A percentile compares a stretch with the other conserved stretches of the same genome.
Evolutionary conservation across 257 asterid species (phyloP).

Genomic region (Solanum sparsipilum): DNA sequence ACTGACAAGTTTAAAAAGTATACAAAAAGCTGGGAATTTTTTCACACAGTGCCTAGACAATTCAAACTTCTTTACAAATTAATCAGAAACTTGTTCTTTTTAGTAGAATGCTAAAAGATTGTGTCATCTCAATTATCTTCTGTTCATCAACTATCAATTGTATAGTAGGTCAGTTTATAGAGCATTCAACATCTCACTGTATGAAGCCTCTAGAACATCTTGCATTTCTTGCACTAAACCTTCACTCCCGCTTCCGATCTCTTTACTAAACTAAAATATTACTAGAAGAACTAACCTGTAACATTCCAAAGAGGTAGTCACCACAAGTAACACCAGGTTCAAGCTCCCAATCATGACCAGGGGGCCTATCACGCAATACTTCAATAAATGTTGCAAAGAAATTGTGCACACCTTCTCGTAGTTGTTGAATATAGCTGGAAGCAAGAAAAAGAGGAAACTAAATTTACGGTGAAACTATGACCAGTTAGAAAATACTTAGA

Average conservation of each 20-base stretch:
- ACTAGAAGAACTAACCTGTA: conserved; percentile 42
- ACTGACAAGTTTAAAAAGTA: background rate
- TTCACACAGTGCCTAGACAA: background rate
- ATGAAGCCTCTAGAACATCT: background rate
- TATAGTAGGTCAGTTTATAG: background rate
- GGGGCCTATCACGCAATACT: conserved; percentile 97
- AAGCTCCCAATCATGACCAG: conserved; percentile 99
- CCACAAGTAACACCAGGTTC: conserved; percentile 99
- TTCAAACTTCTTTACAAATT: background rate
- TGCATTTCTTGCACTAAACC: background rate
- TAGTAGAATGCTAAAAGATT: background rate
- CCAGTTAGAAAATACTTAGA: background rate
- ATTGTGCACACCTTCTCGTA: conserved; percentile 95
- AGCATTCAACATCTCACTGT: background rate
- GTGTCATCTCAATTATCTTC: background rate
- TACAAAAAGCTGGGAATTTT: background rate
- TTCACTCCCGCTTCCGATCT: background rate
- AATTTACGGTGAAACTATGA: background rate
- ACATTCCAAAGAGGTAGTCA: conserved; percentile 92
- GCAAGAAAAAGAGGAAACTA: background rate
- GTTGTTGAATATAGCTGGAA: conserved; percentile 90
- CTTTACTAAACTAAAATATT: background rate
- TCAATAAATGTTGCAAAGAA: conserved; percentile 93
- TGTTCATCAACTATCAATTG: background rate
- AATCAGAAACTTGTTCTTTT: background rate